These are phyloP conservation scores for Salvia miltiorrhiza DNA, from an alignment of 257 asterid genomes.

Conservation along the genomic window DNA sequence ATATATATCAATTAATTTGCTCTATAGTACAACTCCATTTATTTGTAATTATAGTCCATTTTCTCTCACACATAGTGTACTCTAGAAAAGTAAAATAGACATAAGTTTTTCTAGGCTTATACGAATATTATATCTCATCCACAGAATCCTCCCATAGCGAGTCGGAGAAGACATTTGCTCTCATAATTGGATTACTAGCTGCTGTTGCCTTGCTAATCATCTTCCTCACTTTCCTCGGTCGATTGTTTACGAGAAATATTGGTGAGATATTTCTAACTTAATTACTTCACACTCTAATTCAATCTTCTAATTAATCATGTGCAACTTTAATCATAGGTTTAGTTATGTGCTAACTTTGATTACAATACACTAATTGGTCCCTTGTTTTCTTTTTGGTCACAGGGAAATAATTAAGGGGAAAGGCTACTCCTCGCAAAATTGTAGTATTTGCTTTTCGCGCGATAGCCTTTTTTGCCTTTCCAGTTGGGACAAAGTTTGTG, in stretches of 20 bases:
- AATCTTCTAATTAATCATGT: background rate
- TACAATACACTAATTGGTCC: too few relatives aligned
- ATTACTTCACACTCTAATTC: background rate
- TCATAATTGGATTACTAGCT: conserved; percentile 68
- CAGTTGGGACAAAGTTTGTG: background rate
- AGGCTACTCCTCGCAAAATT: background rate
- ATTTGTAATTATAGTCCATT: too few relatives aligned
- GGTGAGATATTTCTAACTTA: conserved; percentile 30
- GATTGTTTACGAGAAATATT: conserved; percentile 47
- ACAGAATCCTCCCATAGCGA: conserved; percentile 55
- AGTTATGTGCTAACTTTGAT: background rate
- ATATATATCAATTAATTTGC: too few relatives aligned
- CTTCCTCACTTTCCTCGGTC: conserved; percentile 59
- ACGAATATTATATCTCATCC: background rate
- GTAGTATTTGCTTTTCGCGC: conserved; percentile 16
- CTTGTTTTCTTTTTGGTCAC: conserved; percentile 22
- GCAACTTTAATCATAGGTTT: background rate
- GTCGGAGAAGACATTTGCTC: conserved; percentile 74
- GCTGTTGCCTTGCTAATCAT: conserved; percentile 62
- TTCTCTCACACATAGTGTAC: too few relatives aligned
- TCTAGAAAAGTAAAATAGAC: too few relatives aligned
- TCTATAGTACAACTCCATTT: too few relatives aligned
- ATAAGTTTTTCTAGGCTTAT: background rate
- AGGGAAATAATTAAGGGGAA: conserved; percentile 49
- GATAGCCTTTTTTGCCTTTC: conserved; percentile 22